A percentile compares a stretch with the other conserved stretches of the same genome.
Evolutionary conservation across 75 land plant genomes (phyloP).

Genomic region (Pinus albicaulis): DNA sequence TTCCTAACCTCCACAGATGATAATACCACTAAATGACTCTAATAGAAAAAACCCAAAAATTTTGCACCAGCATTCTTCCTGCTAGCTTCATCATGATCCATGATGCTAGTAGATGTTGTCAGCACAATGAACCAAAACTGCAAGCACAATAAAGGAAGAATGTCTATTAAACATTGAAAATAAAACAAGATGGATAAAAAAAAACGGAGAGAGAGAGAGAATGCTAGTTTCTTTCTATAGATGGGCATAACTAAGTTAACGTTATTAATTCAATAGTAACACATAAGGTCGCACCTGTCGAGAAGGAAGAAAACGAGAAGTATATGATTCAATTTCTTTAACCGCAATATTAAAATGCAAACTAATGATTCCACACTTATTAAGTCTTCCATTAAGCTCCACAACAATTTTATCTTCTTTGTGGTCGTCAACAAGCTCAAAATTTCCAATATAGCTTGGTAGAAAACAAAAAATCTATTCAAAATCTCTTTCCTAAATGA

Average conservation of each 20-base stretch:
- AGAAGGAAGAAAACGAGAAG: constrained; percentile 64
- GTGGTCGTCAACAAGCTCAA: constrained; percentile 73
- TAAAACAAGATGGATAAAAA: neutral
- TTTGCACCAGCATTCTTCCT: constrained; percentile 73
- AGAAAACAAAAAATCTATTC: neutral
- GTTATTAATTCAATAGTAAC: too few relatives aligned
- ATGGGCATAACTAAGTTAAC: too few relatives aligned
- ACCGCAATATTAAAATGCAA: constrained; percentile 60
- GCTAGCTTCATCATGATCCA: constrained; percentile 73
- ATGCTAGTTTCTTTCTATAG: neutral
- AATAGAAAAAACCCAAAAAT: constrained; percentile 62
- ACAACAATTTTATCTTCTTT: constrained; percentile 58
- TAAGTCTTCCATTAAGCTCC: constrained; percentile 68
- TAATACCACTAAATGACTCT: too few relatives aligned
- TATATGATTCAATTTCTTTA: constrained; percentile 61
- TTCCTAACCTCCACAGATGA: too few relatives aligned
- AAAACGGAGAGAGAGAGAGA: neutral
- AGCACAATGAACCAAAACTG: constrained; percentile 73
- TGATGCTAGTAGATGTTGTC: constrained; percentile 67
- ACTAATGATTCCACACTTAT: constrained; percentile 72
- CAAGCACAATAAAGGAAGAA: neutral
- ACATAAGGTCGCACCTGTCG: constrained; percentile 40
- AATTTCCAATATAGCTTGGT: constrained; percentile 69
- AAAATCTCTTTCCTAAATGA: too few relatives aligned
- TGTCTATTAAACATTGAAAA: neutral